Conservation (phyloP, 2,329 filamentous ascomycete species). For the Cryphonectria nitschkei region DNA sequence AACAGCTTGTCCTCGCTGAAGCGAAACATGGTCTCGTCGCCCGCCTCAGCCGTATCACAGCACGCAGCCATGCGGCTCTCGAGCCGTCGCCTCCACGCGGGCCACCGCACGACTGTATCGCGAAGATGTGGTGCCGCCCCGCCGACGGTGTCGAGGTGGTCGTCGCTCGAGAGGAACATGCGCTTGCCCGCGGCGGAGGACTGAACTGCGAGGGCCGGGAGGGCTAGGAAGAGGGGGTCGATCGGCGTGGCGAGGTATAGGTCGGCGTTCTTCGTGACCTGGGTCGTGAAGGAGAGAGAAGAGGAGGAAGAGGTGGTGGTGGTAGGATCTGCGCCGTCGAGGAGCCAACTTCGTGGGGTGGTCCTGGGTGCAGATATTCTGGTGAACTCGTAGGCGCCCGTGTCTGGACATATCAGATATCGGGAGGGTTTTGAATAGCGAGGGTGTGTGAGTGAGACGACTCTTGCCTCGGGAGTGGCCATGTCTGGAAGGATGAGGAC, state of each 20-base stretch:
- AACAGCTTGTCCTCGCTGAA: conserved; percentile 74
- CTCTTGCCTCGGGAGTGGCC: conserved; percentile 56
- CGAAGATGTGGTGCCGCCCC: conserved; percentile 60
- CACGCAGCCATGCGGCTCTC: conserved; percentile 69
- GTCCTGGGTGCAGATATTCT: conserved; percentile 56
- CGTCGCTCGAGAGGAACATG: conserved; percentile 70
- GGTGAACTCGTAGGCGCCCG: conserved; percentile 69
- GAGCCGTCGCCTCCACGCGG: conserved; percentile 53
- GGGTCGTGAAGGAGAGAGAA: conserved; percentile 34
- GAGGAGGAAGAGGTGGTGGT: conserved; percentile 2
- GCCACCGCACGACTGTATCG: conserved; percentile 54
- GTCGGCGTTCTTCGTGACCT: conserved; percentile 67
- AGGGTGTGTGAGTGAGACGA: conserved; percentile 64
- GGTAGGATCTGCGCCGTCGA: conserved; percentile 43
- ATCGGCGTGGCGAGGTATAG: conserved; percentile 83
- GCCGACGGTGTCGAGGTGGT: conserved; percentile 69
- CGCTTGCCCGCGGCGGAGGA: conserved; percentile 51
- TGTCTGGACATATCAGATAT: conserved; percentile 65
- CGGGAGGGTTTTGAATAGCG: conserved; percentile 57
- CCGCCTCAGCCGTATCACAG: conserved; percentile 82
- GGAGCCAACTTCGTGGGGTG: conserved; percentile 65
- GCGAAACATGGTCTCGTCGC: conserved; percentile 84
- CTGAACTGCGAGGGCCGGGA: conserved; percentile 67
- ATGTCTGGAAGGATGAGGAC: conserved; percentile 65
- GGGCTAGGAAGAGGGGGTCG: conserved; percentile 81